Evolutionary conservation across 495 filamentous ascomycete genomes (phyloP), one percentile per base, ranked within the genome.

Genomic region (Diplogelasinospora grovesii): DNA sequence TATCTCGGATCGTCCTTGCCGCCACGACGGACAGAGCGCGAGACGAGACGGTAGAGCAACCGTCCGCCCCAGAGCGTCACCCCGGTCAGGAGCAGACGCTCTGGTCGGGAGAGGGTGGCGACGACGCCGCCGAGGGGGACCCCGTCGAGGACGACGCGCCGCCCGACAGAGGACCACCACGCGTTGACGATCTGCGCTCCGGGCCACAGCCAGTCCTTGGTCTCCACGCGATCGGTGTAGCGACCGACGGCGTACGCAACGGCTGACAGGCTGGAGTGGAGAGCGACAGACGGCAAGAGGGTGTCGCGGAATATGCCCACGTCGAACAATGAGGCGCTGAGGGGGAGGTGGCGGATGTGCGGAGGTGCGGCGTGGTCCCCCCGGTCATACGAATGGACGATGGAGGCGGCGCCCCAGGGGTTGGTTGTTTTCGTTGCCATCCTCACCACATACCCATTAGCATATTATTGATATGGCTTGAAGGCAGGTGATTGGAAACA

Each of bases 201-300:
- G 0, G 74, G 71, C 77, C 77, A 80, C 20, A 71, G 49, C 64
- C 68, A 72, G 50, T 80, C 75, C 50, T 80, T 80, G 19, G 68
- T 55, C 19, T 79, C 76, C 22, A 71, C 64, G 13, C 64, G 61
- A 57, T 74, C 45, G 3, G 70, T 73, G 27, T 62, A 51, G 10
- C 69, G 57, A 2, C 69, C 70, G 30, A 63, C 53, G 6, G 57
- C 53, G 41, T 70, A 80, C 0, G 74, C 63, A 15, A 63, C 59
- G n/a, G 71, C 13, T 1, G 70, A 60, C 13, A 75, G 59, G 2
- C 57, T 47, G 2, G 65, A 57, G 43, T 77, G 67, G 0, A 78
- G 49, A 0, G 57, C 55, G 16, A 75, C 53, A 5, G 66, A 73
- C 3, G 73, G 74, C 1, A 74, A 61, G 18, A 75, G 53, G 3